These are phyloP conservation scores for Globisporangium cystogenes DNA, from an alignment of 352 stramenopile species.

Conservation along the genomic window DNA sequence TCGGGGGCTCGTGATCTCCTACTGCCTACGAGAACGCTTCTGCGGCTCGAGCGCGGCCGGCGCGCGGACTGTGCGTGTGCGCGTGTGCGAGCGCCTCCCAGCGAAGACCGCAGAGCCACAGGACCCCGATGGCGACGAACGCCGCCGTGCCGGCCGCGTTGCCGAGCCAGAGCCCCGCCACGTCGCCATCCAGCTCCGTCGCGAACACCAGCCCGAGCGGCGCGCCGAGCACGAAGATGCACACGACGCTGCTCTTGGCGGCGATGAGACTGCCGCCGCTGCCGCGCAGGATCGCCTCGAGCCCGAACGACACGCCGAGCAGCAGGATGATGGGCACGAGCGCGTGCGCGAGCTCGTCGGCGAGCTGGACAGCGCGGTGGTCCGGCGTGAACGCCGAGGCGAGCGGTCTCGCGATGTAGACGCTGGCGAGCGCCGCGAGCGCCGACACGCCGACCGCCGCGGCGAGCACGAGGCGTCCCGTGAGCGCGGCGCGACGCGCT, in stretches of 20 bases:
- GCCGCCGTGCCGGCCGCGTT: conserved; percentile 11
- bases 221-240: conserved; percentile 18
- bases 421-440: conserved; percentile 17
- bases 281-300: conserved; percentile 15
- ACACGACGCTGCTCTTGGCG: conserved; percentile 16
- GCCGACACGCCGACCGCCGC: conserved; percentile 6
- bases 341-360: neutral
- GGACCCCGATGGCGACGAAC: conserved; percentile 10
- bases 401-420: conserved; percentile 12
- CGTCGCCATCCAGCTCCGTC: conserved; percentile 8
- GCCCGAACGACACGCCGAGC: conserved; percentile 9
- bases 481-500: conserved; percentile 15
- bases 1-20: too few species aligned
- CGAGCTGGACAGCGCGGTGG: neutral
- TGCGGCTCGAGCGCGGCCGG: neutral
- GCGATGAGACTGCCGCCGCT: conserved; percentile 14
- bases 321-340: conserved; percentile 9
- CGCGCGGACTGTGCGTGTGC: neutral
- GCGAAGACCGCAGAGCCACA: conserved; percentile 14
- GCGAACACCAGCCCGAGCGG: conserved; percentile 19
- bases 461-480: conserved; percentile 16
- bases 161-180: conserved; percentile 21
- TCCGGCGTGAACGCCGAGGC: conserved; percentile 15
- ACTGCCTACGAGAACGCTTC: neutral
- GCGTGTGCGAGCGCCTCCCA: conserved; percentile 10